These are phyloP conservation scores for Scutellaria baicalensis DNA, from an alignment of 257 asterid species.

Conservation along the genomic window DNA sequence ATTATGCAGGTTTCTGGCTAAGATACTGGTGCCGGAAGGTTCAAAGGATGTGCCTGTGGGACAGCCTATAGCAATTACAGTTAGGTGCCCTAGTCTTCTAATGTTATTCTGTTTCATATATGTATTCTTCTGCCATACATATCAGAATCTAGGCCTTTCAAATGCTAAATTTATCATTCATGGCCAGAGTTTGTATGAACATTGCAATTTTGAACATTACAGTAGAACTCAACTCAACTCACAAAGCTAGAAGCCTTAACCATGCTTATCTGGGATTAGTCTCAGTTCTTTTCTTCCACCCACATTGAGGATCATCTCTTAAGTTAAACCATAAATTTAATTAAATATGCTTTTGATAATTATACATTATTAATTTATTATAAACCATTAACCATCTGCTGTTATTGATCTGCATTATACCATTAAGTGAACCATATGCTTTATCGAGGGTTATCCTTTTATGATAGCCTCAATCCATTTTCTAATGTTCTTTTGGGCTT, in stretches of 20 bases:
- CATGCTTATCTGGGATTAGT: not conserved
- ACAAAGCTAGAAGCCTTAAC: conserved; percentile 8
- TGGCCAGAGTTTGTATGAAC: conserved; percentile 5
- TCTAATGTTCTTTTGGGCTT: not conserved
- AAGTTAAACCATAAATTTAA: not conserved
- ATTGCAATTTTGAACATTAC: no score
- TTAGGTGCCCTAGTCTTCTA: conserved; percentile 32
- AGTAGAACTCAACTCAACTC: conserved; percentile 12
- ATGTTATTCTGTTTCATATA: conserved; percentile 6
- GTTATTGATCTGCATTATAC: not conserved
- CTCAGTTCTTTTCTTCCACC: conserved; percentile 6
- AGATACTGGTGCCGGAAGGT: conserved; percentile 94
- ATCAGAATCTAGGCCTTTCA: not conserved
- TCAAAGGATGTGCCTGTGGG: conserved; percentile 97
- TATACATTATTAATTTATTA: not conserved
- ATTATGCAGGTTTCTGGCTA: conserved; percentile 75
- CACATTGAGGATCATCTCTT: not conserved
- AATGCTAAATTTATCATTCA: conserved; percentile 2
- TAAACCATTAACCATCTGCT: not conserved
- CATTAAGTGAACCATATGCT: not conserved
- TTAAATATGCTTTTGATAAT: not conserved
- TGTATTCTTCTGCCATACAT: conserved; percentile 10
- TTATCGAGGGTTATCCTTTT: not conserved
- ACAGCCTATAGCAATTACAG: conserved; percentile 94
- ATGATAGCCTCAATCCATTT: not conserved